Evolutionary conservation across 441 rosid species (phyloP).

Genomic region (Melastoma candidum): DNA sequence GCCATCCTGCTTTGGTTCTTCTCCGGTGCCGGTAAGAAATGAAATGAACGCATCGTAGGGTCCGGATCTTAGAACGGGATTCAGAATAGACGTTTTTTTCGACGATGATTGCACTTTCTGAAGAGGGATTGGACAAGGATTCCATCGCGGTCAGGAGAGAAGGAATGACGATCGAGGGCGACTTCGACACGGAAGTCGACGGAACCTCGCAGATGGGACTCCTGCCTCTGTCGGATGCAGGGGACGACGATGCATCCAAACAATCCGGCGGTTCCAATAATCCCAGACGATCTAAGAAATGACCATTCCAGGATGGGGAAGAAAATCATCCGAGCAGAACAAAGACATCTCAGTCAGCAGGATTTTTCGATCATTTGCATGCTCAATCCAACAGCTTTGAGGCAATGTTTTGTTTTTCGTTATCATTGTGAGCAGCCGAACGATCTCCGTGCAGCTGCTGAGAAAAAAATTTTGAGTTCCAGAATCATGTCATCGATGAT

Average conservation of each 20-base stretch:
- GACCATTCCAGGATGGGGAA: not conserved
- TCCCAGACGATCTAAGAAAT: conserved; percentile 27
- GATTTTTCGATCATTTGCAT: too few relatives aligned
- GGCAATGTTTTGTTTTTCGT: too few relatives aligned
- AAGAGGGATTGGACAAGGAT: conserved; percentile 28
- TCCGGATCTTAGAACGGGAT: not conserved
- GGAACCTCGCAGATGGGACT: conserved; percentile 58
- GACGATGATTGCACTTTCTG: conserved; percentile 28
- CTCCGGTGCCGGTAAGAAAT: not conserved
- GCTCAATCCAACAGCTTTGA: too few relatives aligned
- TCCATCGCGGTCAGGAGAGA: conserved; percentile 46
- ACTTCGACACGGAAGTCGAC: conserved; percentile 50
- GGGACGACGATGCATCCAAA: conserved; percentile 17
- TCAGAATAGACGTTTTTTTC: too few relatives aligned
- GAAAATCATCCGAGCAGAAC: too few relatives aligned
- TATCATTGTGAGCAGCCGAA: too few relatives aligned
- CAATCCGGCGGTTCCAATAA: conserved; percentile 10
- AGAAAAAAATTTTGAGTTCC: too few relatives aligned
- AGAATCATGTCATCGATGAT: too few relatives aligned
- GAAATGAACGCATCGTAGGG: not conserved
- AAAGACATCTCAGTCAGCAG: too few relatives aligned
- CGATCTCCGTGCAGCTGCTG: too few relatives aligned
- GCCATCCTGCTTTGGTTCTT: conserved; percentile 6
- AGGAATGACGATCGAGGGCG: conserved; percentile 71
- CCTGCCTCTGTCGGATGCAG: conserved; percentile 31